These are phyloP conservation scores for Leptographium lundbergii DNA, from an alignment of 2,329 filamentous ascomycete species.

Conservation along the genomic window DNA sequence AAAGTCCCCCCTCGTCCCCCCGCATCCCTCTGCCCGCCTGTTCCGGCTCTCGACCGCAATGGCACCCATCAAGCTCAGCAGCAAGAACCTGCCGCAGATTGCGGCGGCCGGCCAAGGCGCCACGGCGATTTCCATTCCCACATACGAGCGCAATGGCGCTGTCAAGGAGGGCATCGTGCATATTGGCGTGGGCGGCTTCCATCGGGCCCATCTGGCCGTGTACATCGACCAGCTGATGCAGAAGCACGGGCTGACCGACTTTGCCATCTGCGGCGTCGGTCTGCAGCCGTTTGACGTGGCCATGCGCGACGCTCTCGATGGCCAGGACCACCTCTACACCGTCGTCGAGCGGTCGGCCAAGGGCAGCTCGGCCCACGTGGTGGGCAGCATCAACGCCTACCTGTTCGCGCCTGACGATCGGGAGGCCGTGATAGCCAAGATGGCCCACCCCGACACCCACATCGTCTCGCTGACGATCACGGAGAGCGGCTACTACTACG, in stretches of 20 bases:
- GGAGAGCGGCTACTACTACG: constrained; percentile 44
- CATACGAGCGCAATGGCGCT: constrained; percentile 26
- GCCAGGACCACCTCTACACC: constrained; percentile 40
- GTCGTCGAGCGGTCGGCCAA: constrained; percentile 40
- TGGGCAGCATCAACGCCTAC: constrained; percentile 40
- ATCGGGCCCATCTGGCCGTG: constrained; percentile 39
- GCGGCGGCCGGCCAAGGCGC: constrained; percentile 1
- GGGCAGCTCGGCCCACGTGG: constrained; percentile 32
- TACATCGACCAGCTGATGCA: constrained; percentile 36
- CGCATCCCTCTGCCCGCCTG: not conserved
- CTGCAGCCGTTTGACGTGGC: constrained; percentile 34
- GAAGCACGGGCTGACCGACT: constrained; percentile 30
- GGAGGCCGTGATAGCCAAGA: constrained; percentile 39
- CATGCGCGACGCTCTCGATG: constrained; percentile 36
- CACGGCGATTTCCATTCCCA: constrained; percentile 22
- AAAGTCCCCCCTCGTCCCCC: no score
- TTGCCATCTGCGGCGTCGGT: constrained; percentile 39
- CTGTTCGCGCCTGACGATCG: constrained; percentile 38
- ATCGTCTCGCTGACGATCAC: constrained; percentile 44
- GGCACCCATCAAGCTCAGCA: constrained; percentile 23
- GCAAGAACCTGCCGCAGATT: constrained; percentile 25
- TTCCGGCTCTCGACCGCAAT: not conserved
- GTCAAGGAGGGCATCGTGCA: constrained; percentile 43
- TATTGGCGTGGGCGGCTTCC: constrained; percentile 41
- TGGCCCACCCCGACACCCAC: constrained; percentile 39